Evolutionary conservation across 768 basidiomycete species (phyloP), one percentile per base, ranked within the genome.

Genomic region (Clitopilus passeckerianus): DNA sequence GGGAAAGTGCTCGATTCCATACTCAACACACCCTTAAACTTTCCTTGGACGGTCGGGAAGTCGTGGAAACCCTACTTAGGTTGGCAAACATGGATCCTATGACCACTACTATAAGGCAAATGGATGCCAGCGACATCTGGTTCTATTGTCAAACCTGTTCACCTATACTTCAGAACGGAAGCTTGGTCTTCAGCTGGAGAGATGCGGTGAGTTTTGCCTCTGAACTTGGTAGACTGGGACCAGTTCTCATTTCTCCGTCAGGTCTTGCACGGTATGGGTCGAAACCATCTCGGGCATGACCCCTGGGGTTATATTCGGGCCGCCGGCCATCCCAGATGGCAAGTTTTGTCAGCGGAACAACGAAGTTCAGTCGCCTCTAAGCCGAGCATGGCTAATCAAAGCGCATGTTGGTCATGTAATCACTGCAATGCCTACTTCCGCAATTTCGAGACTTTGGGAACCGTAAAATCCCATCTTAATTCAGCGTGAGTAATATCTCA

Each of bases 71-170:
- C 23, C 34, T 63, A 16, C 54, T 61, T 33, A 20, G 23, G 16
- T 54, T 60, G 15, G 57, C 44, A 22, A 55, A 59, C 7, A 34
- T 62, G 53, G 41, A 62, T 23, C 56, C 57, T 1, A 35, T 15
- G 14, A 18, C 20, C 2, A 50, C 59, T 15, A 65, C 64, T 1
- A 15, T 52, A 10, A 41, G 4, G 9, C 56, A 60, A 35, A 62
- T 65, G 59, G 61, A 65, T 33, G 15, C 12, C 23, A 16, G 34
- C 1, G 30, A 46, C 7, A 23, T 18, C 6, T 30, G 41, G 22
- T 61, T 62, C 34, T 53, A 59, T 57, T 65, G 64, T 18, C 43
- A 56, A 5, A 30, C 37, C 2, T 64, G 63, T 22, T 18, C 16
- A 20, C 46, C 46, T 5, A 50, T 27, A 24, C n/a, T 1, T 8